phyloP scores from a whole-genome alignment of 441 rosid species.

The Brassica balearica region DNA sequence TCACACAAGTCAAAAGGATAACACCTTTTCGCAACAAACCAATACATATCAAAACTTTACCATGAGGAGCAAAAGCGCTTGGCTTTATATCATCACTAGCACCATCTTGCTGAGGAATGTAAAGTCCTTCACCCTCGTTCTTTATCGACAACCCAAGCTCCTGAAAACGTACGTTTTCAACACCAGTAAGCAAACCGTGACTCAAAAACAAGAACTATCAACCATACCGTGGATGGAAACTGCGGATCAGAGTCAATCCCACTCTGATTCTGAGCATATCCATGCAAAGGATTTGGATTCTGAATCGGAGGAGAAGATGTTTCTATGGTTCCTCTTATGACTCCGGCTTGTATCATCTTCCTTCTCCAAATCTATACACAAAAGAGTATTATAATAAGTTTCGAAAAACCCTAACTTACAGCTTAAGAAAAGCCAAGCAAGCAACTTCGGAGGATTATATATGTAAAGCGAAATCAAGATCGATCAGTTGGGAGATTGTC shows the following conservation, averaged over 20 bases:
- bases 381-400: neutral
- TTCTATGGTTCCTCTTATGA: neutral
- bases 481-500: neutral
- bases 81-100: conserved; percentile 2
- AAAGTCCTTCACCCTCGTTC: neutral
- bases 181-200: too few relatives aligned
- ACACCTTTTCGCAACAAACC: neutral
- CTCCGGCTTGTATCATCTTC: conserved; percentile 36
- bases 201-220: conserved; percentile 7
- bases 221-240: conserved; percentile 12
- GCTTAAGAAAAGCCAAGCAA: neutral
- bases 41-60: neutral
- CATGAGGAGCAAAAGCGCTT: conserved; percentile 1
- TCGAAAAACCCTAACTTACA: conserved; percentile 24
- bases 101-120: conserved; percentile 35
- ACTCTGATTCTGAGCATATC: neutral
- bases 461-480: neutral
- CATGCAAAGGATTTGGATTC: neutral
- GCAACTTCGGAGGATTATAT: too few relatives aligned
- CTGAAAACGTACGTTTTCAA: conserved; percentile 14
- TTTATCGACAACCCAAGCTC: neutral
- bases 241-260: neutral
- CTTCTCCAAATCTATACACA: conserved; percentile 21
- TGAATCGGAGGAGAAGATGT: neutral
- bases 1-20: neutral